Evolutionary conservation across 345 rosid species (phyloP), one percentile per base, ranked within the genome.

Genomic region (Bretschneidera sinensis): DNA sequence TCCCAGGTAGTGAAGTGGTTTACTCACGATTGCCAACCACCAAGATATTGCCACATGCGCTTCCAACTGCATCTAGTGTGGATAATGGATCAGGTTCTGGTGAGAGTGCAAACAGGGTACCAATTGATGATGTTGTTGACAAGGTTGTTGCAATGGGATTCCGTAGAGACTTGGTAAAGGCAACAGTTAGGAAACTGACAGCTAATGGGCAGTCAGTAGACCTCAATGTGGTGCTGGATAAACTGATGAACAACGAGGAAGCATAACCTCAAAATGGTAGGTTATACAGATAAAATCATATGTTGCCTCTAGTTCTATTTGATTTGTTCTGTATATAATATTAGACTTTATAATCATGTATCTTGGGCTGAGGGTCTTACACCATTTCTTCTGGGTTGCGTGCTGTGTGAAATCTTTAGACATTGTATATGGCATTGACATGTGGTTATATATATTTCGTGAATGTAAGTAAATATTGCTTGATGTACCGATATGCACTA

Each of bases 71-170:
- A 45, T 64, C 81, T 55, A 52, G 31, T 43, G 71, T 75, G 31
- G 81, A 72, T 48, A 21, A 31, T 51, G 77, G 54, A 54, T 71
- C 76, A 7, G 48, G 57, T 49, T 43, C 74, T 17, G 21, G 59
- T 47, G 74, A 66, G 33, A 66, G 43, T 48, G 60, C 63, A 61
- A 75, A 57, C 59, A 71, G 62, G 48, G 69, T 54, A 10, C 76
- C 60, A 0, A 56, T 55, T 50, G 83, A 81, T 33, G 83, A 76
- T 61, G 74, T 74, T 61, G 61, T 81, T 47, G 84, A 84, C 71
- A 67, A 63, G 63, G 86, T 81, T 25, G 84, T 74, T n/a, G 73
- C 73, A 18, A 79, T 84, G 90, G 90, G 90, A 47, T 84, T 84
- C 59, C 76, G 77, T 24, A 81, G 90, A 61, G 90, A 84, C 71